Evolutionary conservation across 164 flowering plant species (phyloP), one percentile per base, ranked within the genome.

Genomic region (Umbellularia californica): DNA sequence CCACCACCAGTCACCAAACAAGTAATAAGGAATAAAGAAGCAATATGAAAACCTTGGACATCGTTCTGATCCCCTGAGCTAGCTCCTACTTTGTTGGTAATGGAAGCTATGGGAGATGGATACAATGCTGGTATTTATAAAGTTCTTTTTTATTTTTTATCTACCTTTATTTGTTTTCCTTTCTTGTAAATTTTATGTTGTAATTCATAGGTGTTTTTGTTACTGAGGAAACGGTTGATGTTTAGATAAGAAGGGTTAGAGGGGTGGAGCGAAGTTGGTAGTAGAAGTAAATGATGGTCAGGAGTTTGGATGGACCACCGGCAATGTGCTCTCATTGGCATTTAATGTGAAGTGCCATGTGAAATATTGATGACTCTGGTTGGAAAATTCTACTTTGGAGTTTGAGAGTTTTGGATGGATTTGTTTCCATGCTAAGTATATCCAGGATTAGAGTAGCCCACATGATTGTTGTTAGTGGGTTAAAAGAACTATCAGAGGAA

Each of bases 1-100:
- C 3, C n/a, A 58, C 4, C 62, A 62, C 51, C 15, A 63, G 11
- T 23, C 11, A 24, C 51, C 5, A 63, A 22, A 47, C 10, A 47
- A n/a, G 55, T 2, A 17, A 72, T 12, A 24, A 63, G 20, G 25
- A 60, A 23, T 27, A 67, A 28, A 41, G 17, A 76, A 68, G 70
- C 52, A 27, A 24, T 52, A 19, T 63, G 72, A 68, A 73, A 80
- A 87, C 90, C 90, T 87, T 84, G 50, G 87, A 76, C 86, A 87
- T 87, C 70, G 60, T 79, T 62, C n/a, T 58, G 69, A 68, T 13
- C 63, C 7, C 75, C 35, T 30, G 33, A 52, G n/a, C 65, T 19
- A 70, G 65, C 13, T 30, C 2, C 13, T 62, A 23, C 20, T 58
- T 17, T 64, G 62, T 73, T 23, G 52, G 71, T 17, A 27, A 65